Percentiles rank a stretch among this genome's conserved stretches.
These are phyloP conservation scores for Claviceps sorghi DNA, from an alignment of 2,329 filamentous ascomycete genomes.

Conservation along the genomic window DNA sequence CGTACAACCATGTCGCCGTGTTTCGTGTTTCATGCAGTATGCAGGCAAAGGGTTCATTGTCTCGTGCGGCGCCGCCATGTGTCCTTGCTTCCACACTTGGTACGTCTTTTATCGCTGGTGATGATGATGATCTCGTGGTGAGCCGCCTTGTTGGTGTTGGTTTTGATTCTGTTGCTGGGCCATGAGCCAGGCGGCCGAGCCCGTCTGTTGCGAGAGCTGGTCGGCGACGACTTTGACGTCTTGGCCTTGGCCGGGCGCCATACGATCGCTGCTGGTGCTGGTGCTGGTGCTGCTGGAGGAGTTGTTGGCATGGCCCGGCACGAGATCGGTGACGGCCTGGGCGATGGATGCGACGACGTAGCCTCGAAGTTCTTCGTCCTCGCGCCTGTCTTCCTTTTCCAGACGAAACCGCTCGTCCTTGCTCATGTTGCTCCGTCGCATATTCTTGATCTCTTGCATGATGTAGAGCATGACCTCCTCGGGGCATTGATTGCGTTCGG, in stretches of 20 bases:
- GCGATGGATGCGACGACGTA: slow-evolving; percentile 63
- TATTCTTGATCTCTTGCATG: slow-evolving; percentile 75
- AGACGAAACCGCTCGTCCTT: slow-evolving; percentile 75
- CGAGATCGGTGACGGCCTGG: slow-evolving; percentile 54
- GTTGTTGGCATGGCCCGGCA: slow-evolving; percentile 30
- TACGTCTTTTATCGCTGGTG: slow-evolving; percentile 14
- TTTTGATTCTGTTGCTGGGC: slow-evolving; percentile 30
- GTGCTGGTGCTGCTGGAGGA: slow-evolving; percentile 10
- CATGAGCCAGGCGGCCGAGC: slow-evolving; percentile 35
- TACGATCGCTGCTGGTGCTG: slow-evolving; percentile 6
- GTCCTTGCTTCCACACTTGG: neutral
- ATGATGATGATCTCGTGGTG: slow-evolving; percentile 30
- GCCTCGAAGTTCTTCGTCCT: slow-evolving; percentile 60
- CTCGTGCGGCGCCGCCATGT: neutral
- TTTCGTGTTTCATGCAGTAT: neutral
- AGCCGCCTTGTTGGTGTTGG: slow-evolving; percentile 25
- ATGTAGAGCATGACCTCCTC: slow-evolving; percentile 88
- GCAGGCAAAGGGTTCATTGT: neutral
- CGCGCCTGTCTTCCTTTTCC: slow-evolving; percentile 64
- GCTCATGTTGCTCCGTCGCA: slow-evolving; percentile 68
- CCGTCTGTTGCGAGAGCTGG: slow-evolving; percentile 37
- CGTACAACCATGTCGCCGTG: too few relatives aligned
- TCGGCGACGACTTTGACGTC: slow-evolving; percentile 49
- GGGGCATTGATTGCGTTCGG: slow-evolving; percentile 63
- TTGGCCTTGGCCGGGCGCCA: slow-evolving; percentile 19